Conservation (phyloP, 805 yeast species). For the Hanseniaspora mollemarum region DNA sequence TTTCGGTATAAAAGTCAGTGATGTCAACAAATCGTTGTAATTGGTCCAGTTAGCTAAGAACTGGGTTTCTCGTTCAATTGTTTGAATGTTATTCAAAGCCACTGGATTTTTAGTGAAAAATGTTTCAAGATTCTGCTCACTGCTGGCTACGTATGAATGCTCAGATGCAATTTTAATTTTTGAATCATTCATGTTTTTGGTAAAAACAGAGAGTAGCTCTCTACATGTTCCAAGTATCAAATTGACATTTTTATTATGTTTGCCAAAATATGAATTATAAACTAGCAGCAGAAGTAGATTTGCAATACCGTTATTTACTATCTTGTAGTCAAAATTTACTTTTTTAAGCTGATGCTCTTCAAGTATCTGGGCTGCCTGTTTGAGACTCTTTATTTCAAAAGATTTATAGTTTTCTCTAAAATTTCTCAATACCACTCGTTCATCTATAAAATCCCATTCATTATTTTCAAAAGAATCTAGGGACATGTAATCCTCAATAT, state of each 20-base stretch:
- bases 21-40: conserved; percentile 4
- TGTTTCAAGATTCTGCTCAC: background rate
- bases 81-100: background rate
- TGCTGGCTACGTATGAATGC: background rate
- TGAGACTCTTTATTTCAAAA: conserved; percentile 2
- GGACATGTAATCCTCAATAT: background rate
- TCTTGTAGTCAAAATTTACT: background rate
- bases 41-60: conserved; percentile 12
- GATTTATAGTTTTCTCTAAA: background rate
- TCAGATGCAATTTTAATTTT: conserved; percentile 7
- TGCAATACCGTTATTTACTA: background rate
- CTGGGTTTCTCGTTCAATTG: background rate
- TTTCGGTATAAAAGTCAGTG: conserved; percentile 6
- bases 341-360: background rate
- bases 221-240: background rate
- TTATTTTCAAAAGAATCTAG: background rate
- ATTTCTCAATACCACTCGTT: background rate
- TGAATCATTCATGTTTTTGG: too few species aligned
- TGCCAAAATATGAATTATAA: conserved; percentile 8
- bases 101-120: background rate
- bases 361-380: background rate
- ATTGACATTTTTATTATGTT: conserved; percentile 7
- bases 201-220: background rate
- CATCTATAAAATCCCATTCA: conserved; percentile 1
- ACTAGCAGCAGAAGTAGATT: background rate